These are phyloP conservation scores for Ustilago bromivora DNA, from an alignment of 1,284 basidiomycete species.

Conservation along the genomic window DNA sequence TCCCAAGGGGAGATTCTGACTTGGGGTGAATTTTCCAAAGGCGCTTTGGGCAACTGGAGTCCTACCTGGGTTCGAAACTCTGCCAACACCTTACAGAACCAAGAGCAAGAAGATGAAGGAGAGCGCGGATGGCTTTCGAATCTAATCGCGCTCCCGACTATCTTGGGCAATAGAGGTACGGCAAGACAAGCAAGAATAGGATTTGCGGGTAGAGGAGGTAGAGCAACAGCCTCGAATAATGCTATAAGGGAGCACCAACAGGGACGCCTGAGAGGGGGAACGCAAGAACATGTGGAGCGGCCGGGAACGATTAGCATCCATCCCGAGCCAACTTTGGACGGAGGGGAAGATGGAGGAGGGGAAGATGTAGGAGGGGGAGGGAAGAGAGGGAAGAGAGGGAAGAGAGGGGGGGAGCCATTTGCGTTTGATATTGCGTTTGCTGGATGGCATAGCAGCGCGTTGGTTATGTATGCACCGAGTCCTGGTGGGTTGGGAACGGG, in stretches of 20 bases:
- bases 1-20: conserved; percentile 80
- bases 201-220: conserved; percentile 11
- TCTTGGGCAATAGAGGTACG: conserved; percentile 1
- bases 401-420: conserved; percentile 12
- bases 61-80: conserved; percentile 4
- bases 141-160: conserved; percentile 12
- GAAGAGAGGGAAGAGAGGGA: not conserved
- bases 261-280: not conserved
- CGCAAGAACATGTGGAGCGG: not conserved
- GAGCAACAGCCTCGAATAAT: not conserved
- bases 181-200: conserved; percentile 18
- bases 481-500: not conserved
- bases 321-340: not conserved
- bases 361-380: no score
- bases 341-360: not conserved
- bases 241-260: not conserved
- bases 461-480: conserved; percentile 27
- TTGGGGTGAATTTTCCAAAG: conserved; percentile 83
- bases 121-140: conserved; percentile 18
- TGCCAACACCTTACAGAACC: not conserved
- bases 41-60: conserved; percentile 82
- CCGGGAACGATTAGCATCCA: conserved; percentile 2
- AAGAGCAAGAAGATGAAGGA: conserved; percentile 8
- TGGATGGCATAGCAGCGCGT: conserved; percentile 41
- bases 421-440: conserved; percentile 56